These are phyloP conservation scores for Corylus heterophylla DNA, from an alignment of 306 rosid genomes.

Conservation along the genomic window DNA sequence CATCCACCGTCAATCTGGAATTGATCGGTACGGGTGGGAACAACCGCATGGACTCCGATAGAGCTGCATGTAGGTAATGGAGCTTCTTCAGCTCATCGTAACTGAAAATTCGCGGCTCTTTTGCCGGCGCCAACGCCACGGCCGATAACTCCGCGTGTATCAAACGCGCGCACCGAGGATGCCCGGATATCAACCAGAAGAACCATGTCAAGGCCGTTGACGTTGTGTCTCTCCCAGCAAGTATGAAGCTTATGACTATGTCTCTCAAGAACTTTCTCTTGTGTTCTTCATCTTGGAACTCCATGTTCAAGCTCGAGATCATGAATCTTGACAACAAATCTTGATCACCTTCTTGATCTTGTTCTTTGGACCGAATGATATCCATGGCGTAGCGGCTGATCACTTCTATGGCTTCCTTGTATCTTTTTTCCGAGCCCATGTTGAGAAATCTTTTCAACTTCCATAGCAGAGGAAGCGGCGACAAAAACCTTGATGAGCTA, in stretches of 20 bases:
- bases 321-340: slow-evolving; percentile 29
- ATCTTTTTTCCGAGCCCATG: slow-evolving; percentile 38
- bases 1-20: slow-evolving; percentile 17
- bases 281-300: slow-evolving; percentile 7
- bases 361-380: slow-evolving; percentile 16
- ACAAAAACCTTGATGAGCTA: slow-evolving; percentile 26
- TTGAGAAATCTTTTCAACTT: slow-evolving; percentile 30
- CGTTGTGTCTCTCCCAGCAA: slow-evolving; percentile 30
- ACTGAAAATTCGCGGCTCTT: not conserved
- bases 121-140: not conserved
- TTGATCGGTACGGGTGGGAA: slow-evolving; percentile 29
- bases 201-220: slow-evolving; percentile 33
- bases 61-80: slow-evolving; percentile 23
- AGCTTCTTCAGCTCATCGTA: slow-evolving; percentile 25
- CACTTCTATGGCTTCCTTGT: slow-evolving; percentile 26
- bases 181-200: slow-evolving; percentile 30
- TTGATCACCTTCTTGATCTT: not conserved
- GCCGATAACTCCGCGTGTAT: slow-evolving; percentile 5
- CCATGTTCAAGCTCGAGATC: not conserved
- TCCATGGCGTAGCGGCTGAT: slow-evolving; percentile 15
- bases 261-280: slow-evolving; percentile 25
- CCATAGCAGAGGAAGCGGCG: slow-evolving; percentile 39
- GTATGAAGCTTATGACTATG: slow-evolving; percentile 29
- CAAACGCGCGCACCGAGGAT: not conserved
- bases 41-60: slow-evolving; percentile 26